phyloP scores from a whole-genome alignment of 169 alveolate genomes.

The Eimeria acervulina region DNA sequence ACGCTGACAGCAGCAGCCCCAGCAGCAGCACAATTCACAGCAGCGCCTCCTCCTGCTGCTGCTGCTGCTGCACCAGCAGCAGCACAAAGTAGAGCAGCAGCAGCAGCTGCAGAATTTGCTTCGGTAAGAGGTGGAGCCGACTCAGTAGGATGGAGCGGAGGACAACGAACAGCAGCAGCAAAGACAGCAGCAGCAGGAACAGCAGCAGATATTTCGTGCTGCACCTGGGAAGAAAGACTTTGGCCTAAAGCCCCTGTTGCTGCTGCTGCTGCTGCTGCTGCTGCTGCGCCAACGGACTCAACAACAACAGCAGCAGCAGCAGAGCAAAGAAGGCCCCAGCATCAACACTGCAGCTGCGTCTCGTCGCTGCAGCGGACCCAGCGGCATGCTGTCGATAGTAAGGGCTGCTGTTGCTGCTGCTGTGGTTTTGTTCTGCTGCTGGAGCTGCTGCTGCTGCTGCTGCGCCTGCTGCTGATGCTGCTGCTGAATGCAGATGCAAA shows the following conservation, averaged over 20 bases:
- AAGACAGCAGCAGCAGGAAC: not conserved
- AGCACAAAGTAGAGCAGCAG: too few relatives aligned
- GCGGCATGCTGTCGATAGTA: not conserved
- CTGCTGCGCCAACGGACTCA: too few relatives aligned
- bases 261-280: too few relatives aligned
- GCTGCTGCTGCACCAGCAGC: not conserved
- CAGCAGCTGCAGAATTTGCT: too few relatives aligned
- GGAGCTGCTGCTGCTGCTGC: too few relatives aligned
- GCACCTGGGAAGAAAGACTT: too few relatives aligned
- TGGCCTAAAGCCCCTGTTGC: too few relatives aligned
- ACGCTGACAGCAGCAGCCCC: too few relatives aligned
- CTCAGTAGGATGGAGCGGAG: not conserved
- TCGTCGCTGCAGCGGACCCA: conserved; percentile 10
- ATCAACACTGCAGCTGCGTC: not conserved
- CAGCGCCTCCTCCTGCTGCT: not conserved
- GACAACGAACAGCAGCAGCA: not conserved
- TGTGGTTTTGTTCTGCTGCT: conserved; percentile 14
- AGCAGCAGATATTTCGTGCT: too few relatives aligned
- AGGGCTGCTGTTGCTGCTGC: conserved; percentile 2
- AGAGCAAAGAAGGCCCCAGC: not conserved
- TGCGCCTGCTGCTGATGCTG: too few relatives aligned
- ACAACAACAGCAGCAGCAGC: conserved; percentile 15
- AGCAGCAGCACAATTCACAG: not conserved
- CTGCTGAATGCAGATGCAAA: not conserved
- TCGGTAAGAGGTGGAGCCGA: not conserved